These are phyloP conservation scores for Calonectria honghensis DNA, from an alignment of 2,329 filamentous ascomycete genomes.

Conservation along the genomic window DNA sequence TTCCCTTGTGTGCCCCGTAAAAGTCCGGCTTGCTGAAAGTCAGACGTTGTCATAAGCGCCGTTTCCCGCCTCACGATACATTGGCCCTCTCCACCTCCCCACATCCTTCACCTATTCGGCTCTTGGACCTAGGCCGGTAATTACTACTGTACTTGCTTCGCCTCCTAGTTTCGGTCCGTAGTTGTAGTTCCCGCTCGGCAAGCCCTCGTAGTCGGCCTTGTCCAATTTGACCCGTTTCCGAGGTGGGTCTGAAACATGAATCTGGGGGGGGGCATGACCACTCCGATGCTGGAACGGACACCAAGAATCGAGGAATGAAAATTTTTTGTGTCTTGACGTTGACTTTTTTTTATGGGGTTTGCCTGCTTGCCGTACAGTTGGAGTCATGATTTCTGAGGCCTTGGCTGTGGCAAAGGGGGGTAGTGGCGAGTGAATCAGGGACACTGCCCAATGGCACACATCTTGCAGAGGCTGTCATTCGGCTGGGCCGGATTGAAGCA, in stretches of 20 bases:
- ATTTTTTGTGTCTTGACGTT: conserved; percentile 11
- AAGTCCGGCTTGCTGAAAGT: conserved; percentile 20
- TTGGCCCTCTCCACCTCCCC: conserved; percentile 25
- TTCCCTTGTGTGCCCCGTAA: conserved; percentile 17
- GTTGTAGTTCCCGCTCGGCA: conserved; percentile 27
- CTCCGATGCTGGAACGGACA: conserved; percentile 6
- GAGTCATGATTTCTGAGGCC: neutral
- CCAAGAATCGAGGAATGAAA: neutral
- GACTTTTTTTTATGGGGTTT: neutral
- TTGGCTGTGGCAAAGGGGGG: neutral
- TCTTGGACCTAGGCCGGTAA: conserved; percentile 27
- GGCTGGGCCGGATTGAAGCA: conserved; percentile 48
- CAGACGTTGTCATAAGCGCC: conserved; percentile 29
- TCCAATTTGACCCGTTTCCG: conserved; percentile 28
- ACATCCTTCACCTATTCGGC: conserved; percentile 31
- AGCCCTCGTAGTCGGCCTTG: conserved; percentile 7
- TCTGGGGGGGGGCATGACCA: neutral
- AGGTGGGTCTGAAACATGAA: conserved; percentile 28
- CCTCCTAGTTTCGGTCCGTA: conserved; percentile 17
- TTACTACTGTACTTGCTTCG: conserved; percentile 30
- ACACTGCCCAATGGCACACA: conserved; percentile 52
- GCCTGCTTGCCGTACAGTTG: neutral
- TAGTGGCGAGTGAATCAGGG: conserved; percentile 36
- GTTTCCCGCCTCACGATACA: conserved; percentile 17
- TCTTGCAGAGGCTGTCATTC: conserved; percentile 49